A percentile compares a stretch with the other conserved stretches of the same genome.
These are phyloP conservation scores for Agaricales sp. DNA, from an alignment of 1,284 basidiomycete species.

Conservation along the genomic window DNA sequence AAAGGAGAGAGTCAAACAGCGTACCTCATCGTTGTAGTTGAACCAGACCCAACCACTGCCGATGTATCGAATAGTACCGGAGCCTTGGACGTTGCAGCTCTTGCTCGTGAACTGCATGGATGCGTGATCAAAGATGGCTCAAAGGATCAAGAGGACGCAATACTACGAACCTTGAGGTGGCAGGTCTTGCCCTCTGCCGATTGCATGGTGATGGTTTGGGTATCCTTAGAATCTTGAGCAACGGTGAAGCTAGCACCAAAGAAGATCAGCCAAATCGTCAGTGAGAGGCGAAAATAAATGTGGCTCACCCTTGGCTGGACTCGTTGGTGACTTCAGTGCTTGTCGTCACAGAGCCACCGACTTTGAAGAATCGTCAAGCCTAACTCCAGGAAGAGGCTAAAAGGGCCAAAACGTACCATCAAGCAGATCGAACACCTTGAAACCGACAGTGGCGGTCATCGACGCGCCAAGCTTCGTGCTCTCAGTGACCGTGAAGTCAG, in stretches of 20 bases:
- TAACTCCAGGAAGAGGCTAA: no score
- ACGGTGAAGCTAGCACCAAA: not conserved
- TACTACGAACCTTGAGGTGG: slow-evolving; percentile 2
- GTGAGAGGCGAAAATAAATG: not conserved
- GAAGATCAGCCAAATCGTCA: not conserved
- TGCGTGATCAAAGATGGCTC: not conserved
- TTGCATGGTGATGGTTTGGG: slow-evolving; percentile 6
- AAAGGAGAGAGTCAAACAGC: not conserved
- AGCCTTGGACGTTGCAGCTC: slow-evolving; percentile 14
- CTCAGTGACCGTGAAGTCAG: not conserved
- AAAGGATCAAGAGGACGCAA: not conserved
- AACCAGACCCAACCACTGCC: slow-evolving; percentile 20
- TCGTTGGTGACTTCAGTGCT: slow-evolving; percentile 2
- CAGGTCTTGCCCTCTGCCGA: slow-evolving; percentile 7
- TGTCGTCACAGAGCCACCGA: not conserved
- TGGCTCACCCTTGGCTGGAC: not conserved
- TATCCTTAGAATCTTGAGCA: slow-evolving; percentile 2
- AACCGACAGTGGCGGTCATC: not conserved
- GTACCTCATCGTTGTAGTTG: slow-evolving; percentile 14
- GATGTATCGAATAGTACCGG: slow-evolving; percentile 12
- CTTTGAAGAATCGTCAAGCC: no score
- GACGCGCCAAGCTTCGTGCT: not conserved
- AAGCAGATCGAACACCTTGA: not conserved
- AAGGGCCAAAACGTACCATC: not conserved
- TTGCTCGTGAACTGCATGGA: slow-evolving; percentile 11